Base-by-base conservation (phyloP, 305 asterid genomes). In the Caryopteris hybrid region DNA sequence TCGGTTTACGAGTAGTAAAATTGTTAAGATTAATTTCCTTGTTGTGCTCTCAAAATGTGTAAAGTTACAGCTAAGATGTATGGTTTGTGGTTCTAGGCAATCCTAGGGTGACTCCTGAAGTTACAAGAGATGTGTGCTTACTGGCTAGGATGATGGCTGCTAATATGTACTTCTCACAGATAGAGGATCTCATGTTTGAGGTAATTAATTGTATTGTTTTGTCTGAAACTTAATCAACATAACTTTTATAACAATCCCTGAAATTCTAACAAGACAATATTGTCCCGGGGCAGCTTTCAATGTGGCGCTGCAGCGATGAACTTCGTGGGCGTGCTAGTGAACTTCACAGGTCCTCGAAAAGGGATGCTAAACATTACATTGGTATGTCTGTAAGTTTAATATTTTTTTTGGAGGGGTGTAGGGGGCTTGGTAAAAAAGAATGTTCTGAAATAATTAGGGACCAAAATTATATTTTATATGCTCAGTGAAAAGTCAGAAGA, bases 101-200 rank as follows among this genome's bases (percentile, higher is more conserved):
- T 75, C 97, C 97, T 18, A 89, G 97, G 78, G 97, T 91, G 56
- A 91, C 97, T 68, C 97, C 97, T 60, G 97, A 91, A 84, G 97
- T 91, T 57, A 91, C 97, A 14, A 84, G 96, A 79, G 98, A 91
- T 66, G 98, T 91, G 23, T 91, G 98, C 84, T 80, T 91, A 47
- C 79, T 91, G 63, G 94, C 98, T 54, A 79, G 98, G 77, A 91
- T 91, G 98, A 91, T 91, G 98, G 98, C 95, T 63, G 98, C 98
- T 59, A 92, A 92, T 67, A 54, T 92, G 73, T 92, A 92, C 82
- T 92, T 84, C 78, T 83, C 97, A 21, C 96, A 89, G 84, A 89
- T 91, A 41, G 97, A 91, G 83, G 96, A 91, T 84, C 97, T 91
- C 68, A 92, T 92, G 98, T 92, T 92, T 56, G 98, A 92, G 96